phyloP scores from a whole-genome alignment of 352 stramenopile genomes.

The Phytophthora megakarya region DNA sequence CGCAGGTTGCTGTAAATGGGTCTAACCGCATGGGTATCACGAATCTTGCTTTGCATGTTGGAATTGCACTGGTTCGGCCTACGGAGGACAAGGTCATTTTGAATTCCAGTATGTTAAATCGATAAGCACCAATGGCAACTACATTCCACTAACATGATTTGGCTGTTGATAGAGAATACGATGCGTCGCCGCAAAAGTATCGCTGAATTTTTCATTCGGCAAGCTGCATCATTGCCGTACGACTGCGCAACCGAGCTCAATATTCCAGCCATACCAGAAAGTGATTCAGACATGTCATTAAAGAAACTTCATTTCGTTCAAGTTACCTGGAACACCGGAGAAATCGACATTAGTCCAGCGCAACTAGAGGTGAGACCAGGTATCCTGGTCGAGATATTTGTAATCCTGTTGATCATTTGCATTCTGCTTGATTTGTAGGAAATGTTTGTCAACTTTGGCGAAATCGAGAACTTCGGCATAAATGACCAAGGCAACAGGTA shows the following conservation, averaged over 20 bases:
- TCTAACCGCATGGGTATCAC: conserved; percentile 49
- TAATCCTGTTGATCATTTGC: too few relatives aligned
- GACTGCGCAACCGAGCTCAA: conserved; percentile 47
- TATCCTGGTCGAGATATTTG: too few relatives aligned
- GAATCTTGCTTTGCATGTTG: conserved; percentile 45
- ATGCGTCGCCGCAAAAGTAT: conserved; percentile 44
- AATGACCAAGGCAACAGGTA: conserved; percentile 40
- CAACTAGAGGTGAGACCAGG: conserved; percentile 36
- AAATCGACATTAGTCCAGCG: conserved; percentile 23
- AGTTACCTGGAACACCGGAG: conserved; percentile 39
- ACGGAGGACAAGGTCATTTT: conserved; percentile 31
- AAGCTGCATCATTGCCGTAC: conserved; percentile 48
- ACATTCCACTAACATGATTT: not conserved
- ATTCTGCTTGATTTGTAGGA: conserved; percentile 17
- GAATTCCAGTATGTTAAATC: conserved; percentile 36
- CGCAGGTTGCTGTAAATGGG: conserved; percentile 46
- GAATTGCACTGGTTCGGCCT: conserved; percentile 49
- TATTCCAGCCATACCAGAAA: conserved; percentile 37
- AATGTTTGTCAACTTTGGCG: conserved; percentile 37
- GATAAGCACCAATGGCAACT: not conserved
- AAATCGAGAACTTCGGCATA: conserved; percentile 33
- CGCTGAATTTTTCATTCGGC: conserved; percentile 55
- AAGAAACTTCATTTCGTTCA: conserved; percentile 44
- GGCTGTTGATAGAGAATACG: conserved; percentile 15
- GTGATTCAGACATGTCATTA: not conserved